Percentiles rank a stretch among this genome's conserved stretches.
These are phyloP conservation scores for Chenopodium berlandieri DNA, from an alignment of 148 eudicot genomes.

Conservation along the genomic window DNA sequence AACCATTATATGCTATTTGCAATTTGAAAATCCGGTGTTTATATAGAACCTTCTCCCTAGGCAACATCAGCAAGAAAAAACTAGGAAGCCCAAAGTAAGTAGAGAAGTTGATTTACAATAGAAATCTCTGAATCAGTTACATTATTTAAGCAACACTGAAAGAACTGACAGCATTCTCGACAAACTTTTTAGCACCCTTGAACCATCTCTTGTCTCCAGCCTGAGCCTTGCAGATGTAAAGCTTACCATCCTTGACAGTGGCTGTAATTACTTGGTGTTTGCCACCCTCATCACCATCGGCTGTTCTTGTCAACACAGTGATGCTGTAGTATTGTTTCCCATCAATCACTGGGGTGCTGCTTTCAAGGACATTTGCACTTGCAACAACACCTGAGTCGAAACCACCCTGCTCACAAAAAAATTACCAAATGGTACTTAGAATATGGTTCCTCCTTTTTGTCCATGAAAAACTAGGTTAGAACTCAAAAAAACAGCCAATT, in stretches of 20 bases:
- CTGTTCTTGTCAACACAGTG: slow-evolving; percentile 87
- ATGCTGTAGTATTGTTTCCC: slow-evolving; percentile 73
- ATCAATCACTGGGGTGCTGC: slow-evolving; percentile 44
- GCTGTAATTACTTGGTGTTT: slow-evolving; percentile 91
- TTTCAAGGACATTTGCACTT: slow-evolving; percentile 76
- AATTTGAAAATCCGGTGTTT: slow-evolving; percentile 10
- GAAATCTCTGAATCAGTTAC: slow-evolving; percentile 16
- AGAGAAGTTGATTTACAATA: slow-evolving; percentile 35
- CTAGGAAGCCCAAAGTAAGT: slow-evolving; percentile 21
- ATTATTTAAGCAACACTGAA: slow-evolving; percentile 74
- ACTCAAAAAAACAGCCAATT: no score
- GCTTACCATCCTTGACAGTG: slow-evolving; percentile 66
- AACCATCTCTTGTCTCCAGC: slow-evolving; percentile 99
- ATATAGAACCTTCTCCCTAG: slow-evolving; percentile 21
- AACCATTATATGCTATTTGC: neutral
- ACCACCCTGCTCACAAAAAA: slow-evolving; percentile 65
- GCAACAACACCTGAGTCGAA: slow-evolving; percentile 78
- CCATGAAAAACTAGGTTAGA: no score
- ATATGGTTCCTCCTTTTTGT: neutral
- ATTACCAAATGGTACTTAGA: neutral
- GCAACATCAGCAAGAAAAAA: slow-evolving; percentile 24
- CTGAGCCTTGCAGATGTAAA: slow-evolving; percentile 96
- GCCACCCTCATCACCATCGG: slow-evolving; percentile 97
- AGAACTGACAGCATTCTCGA: slow-evolving; percentile 68
- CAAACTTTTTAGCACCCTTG: slow-evolving; percentile 87